Conservation (phyloP, 805 yeast genomes). For the Komagataella phaffii region DNA sequence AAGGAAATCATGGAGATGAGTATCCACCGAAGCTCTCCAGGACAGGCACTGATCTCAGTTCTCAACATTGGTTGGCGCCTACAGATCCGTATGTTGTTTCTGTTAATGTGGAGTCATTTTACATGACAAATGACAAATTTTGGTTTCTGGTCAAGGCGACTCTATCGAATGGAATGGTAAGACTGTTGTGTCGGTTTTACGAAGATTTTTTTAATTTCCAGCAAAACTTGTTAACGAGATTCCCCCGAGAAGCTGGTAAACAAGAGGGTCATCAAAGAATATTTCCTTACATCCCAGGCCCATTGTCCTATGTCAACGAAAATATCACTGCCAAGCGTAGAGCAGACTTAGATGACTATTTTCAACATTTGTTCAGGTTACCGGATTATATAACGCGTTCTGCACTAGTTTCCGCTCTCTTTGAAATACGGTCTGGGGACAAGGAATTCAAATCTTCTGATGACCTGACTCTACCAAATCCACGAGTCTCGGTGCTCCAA, state of each 20-base stretch:
- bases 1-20: background rate
- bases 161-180: constrained; percentile 49
- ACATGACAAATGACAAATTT: constrained; percentile 73
- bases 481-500: background rate
- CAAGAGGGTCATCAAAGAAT: constrained; percentile 60
- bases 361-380: constrained; percentile 44
- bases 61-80: constrained; percentile 3
- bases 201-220: constrained; percentile 95
- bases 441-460: constrained; percentile 22
- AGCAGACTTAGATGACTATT: constrained; percentile 38
- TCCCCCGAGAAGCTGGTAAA: constrained; percentile 89
- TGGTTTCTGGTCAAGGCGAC: constrained; percentile 71
- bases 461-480: constrained; percentile 8
- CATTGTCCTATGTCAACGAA: constrained; percentile 82
- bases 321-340: constrained; percentile 38
- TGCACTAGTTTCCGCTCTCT: constrained; percentile 54
- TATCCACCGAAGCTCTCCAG: constrained; percentile 7
- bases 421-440: constrained; percentile 56
- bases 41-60: constrained; percentile 2
- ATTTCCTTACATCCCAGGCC: constrained; percentile 93
- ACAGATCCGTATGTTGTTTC: constrained; percentile 25
- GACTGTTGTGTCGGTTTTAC: constrained; percentile 77
- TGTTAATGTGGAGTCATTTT: constrained; percentile 70
- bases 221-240: constrained; percentile 64
- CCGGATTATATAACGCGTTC: constrained; percentile 69